A percentile compares a stretch with the other conserved stretches of the same genome.
Evolutionary conservation across 768 basidiomycete species (phyloP).

Genomic region (Leccinum longicurvipes): DNA sequence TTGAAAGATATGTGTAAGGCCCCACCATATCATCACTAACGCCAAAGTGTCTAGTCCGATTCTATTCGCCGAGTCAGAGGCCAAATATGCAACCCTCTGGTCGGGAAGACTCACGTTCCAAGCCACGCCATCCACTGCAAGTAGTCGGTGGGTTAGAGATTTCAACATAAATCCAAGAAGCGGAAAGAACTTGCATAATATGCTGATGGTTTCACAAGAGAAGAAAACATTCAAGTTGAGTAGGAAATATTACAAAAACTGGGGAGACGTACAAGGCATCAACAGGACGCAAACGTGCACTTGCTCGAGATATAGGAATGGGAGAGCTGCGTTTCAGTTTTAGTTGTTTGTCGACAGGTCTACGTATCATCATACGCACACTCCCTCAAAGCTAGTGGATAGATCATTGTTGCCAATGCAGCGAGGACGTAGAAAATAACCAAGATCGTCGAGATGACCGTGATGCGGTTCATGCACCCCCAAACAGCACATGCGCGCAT

Average conservation of each 20-base stretch:
- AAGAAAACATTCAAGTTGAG: neutral
- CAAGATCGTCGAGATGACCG: neutral
- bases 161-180: neutral
- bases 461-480: slow-evolving; percentile 10
- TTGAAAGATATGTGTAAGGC: neutral
- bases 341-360: no score
- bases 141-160: neutral
- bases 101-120: neutral
- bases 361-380: neutral
- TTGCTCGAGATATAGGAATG: neutral
- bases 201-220: neutral
- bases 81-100: neutral
- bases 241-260: neutral
- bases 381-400: neutral
- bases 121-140: slow-evolving; percentile 13
- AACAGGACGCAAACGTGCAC: neutral
- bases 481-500: slow-evolving; percentile 19
- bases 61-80: neutral
- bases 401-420: neutral
- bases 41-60: slow-evolving; percentile 6
- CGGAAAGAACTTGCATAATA: slow-evolving; percentile 1
- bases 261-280: neutral
- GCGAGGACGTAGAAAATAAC: slow-evolving; percentile 2
- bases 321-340: neutral
- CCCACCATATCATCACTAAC: slow-evolving; percentile 1